These are phyloP conservation scores for Neurospora discreta DNA, from an alignment of 495 filamentous ascomycete species.

Conservation along the genomic window DNA sequence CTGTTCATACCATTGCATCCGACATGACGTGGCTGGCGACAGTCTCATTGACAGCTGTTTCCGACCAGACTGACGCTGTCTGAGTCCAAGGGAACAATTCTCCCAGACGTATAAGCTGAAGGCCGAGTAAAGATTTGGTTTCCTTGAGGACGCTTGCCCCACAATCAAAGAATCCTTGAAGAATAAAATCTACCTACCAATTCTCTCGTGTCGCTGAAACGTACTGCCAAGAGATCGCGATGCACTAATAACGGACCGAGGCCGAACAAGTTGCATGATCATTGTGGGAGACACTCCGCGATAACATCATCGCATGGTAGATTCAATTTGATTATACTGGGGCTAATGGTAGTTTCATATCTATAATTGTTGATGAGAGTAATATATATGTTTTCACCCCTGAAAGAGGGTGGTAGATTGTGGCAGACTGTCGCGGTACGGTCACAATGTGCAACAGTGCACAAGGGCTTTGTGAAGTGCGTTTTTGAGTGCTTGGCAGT, in stretches of 20 bases:
- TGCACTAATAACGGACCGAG: not conserved
- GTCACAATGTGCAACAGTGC: too few species aligned
- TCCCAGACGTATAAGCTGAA: not conserved
- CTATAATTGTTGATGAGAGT: too few species aligned
- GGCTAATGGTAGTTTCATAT: too few species aligned
- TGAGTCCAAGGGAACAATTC: not conserved
- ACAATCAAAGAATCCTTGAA: too few species aligned
- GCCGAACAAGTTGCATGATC: not conserved
- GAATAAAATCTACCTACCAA: too few species aligned
- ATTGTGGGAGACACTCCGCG: not conserved
- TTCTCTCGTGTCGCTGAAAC: too few species aligned
- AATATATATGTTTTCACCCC: too few species aligned
- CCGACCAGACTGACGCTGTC: not conserved
- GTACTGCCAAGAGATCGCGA: not conserved
- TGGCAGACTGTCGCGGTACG: too few species aligned
- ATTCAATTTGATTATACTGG: rapidly evolving
- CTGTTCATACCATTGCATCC: not conserved
- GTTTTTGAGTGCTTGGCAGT: too few species aligned
- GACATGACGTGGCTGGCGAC: not conserved
- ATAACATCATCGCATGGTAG: not conserved
- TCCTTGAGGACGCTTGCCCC: conserved; percentile 64
- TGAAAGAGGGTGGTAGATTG: too few species aligned
- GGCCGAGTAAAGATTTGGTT: not conserved
- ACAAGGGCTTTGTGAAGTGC: too few species aligned
- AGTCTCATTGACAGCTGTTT: not conserved